phyloP scores from a whole-genome alignment of 148 eudicot species.

The Vaccinium vitisidaea region DNA sequence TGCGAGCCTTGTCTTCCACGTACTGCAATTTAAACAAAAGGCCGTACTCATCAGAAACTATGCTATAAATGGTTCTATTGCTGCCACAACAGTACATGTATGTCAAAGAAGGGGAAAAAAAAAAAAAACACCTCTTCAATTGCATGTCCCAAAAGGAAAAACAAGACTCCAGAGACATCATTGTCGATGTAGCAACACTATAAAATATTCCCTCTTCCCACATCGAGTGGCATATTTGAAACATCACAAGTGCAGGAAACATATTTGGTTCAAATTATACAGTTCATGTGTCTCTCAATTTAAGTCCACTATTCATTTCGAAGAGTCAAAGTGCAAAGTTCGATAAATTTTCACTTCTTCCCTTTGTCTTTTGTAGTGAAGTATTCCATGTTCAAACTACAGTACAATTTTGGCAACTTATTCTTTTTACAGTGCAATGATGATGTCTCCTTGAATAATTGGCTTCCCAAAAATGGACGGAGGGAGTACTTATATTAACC shows the following conservation, averaged over 20 bases:
- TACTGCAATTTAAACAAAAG: constrained; percentile 48
- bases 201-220: neutral
- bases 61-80: neutral
- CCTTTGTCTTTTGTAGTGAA: neutral
- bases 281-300: no score
- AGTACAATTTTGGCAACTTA: neutral
- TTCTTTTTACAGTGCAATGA: neutral
- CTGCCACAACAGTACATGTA: no score
- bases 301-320: no score
- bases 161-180: neutral
- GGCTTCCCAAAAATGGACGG: neutral
- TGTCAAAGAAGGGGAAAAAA: no score
- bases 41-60: neutral
- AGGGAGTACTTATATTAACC: neutral
- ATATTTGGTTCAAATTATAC: neutral
- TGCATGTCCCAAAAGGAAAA: neutral
- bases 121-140: neutral
- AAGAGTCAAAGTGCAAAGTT: no score
- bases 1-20: constrained; percentile 59
- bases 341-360: neutral
- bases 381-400: neutral
- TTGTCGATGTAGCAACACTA: neutral
- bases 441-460: neutral
- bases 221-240: neutral
- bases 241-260: neutral